Conservation (phyloP, 495 filamentous ascomycete species). For the Penicillium simplicissimum region DNA sequence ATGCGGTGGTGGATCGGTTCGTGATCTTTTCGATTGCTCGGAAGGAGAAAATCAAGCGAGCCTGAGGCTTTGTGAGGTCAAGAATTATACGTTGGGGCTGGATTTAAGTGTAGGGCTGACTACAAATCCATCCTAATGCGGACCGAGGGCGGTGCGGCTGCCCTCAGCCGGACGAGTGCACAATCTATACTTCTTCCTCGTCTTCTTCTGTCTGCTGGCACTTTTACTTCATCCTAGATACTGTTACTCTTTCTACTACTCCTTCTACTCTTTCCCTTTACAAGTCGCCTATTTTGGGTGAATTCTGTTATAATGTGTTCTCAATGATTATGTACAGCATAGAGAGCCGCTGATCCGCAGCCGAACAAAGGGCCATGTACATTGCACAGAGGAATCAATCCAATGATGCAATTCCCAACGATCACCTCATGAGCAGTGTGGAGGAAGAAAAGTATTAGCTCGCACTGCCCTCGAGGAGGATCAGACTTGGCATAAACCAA, state of each 20-base stretch:
- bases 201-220: no score
- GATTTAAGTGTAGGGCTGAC: slow-evolving; percentile 5
- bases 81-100: neutral
- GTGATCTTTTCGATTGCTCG: neutral
- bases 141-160: slow-evolving; percentile 11
- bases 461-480: slow-evolving; percentile 22
- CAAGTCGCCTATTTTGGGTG: slow-evolving; percentile 11
- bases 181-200: neutral
- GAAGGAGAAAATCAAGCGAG: neutral
- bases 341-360: slow-evolving; percentile 30
- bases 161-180: neutral
- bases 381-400: slow-evolving; percentile 22
- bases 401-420: slow-evolving; percentile 7
- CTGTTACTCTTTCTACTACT: no score
- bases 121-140: slow-evolving; percentile 21
- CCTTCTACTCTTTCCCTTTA: no score
- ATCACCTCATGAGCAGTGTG: neutral
- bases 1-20: neutral
- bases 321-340: slow-evolving; percentile 40
- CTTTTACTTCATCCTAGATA: no score
- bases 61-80: neutral
- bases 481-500: slow-evolving; percentile 22
- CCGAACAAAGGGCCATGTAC: slow-evolving; percentile 33
- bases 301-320: slow-evolving; percentile 11
- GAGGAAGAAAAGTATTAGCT: slow-evolving; percentile 13